These are phyloP conservation scores for Fraxinus excelsior DNA, from an alignment of 257 asterid species.

Conservation along the genomic window DNA sequence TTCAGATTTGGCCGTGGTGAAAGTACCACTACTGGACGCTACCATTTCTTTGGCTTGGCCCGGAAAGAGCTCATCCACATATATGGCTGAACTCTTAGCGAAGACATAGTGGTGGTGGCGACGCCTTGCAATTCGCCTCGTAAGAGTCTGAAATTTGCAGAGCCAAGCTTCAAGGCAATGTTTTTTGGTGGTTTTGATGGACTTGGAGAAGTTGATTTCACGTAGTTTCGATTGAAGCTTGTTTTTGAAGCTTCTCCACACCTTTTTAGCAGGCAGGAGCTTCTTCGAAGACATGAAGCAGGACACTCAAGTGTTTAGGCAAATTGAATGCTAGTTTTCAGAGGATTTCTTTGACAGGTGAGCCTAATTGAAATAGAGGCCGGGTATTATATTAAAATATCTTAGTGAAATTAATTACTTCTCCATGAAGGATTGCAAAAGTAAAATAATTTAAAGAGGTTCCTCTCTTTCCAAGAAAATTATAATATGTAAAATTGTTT, in stretches of 20 bases:
- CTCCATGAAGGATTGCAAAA: too few species aligned
- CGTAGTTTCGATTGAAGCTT: slow-evolving; percentile 31
- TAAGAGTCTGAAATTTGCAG: slow-evolving; percentile 22
- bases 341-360: slow-evolving; percentile 18
- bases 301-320: slow-evolving; percentile 35
- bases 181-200: slow-evolving; percentile 27
- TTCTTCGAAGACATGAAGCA: slow-evolving; percentile 36
- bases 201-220: slow-evolving; percentile 26
- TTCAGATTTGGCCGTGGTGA: slow-evolving; percentile 3
- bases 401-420: too few species aligned
- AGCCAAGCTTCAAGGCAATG: slow-evolving; percentile 12
- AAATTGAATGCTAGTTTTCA: not conserved
- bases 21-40: slow-evolving; percentile 23
- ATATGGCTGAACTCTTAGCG: slow-evolving; percentile 28
- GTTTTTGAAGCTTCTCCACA: slow-evolving; percentile 39
- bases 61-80: slow-evolving; percentile 38
- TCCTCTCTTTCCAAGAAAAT: too few species aligned
- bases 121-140: not conserved
- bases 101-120: slow-evolving; percentile 1
- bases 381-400: too few species aligned
- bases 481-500: too few species aligned
- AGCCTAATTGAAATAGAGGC: slow-evolving; percentile 7
- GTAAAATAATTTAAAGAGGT: too few species aligned
- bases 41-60: slow-evolving; percentile 21
- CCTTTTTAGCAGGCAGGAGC: slow-evolving; percentile 38